phyloP scores from a whole-genome alignment of 2,329 filamentous ascomycete genomes.

The Xylaria sp. region DNA sequence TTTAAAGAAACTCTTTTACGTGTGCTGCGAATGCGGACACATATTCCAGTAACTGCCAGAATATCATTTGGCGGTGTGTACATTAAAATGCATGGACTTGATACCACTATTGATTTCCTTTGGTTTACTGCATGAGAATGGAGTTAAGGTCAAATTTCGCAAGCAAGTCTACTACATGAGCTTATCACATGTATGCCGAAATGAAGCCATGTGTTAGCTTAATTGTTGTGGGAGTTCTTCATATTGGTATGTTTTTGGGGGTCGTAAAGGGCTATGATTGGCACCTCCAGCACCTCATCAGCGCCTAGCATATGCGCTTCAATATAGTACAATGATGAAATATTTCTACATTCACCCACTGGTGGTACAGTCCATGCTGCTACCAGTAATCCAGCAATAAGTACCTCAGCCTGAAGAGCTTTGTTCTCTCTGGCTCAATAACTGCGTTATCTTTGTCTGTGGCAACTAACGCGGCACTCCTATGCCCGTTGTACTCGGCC shows the following conservation, averaged over 20 bases:
- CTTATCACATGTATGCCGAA: slow-evolving; percentile 25
- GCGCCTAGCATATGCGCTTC: slow-evolving; percentile 39
- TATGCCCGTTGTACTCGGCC: not conserved
- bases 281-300: slow-evolving; percentile 23
- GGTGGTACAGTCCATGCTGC: slow-evolving; percentile 13
- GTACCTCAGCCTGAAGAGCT: not conserved
- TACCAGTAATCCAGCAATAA: not conserved
- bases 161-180: slow-evolving; percentile 14
- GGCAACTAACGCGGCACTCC: not conserved
- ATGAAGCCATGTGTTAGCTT: slow-evolving; percentile 13
- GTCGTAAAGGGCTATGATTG: slow-evolving; percentile 12
- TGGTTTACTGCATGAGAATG: slow-evolving; percentile 40
- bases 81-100: slow-evolving; percentile 27
- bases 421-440: not conserved
- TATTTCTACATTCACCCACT: not conserved
- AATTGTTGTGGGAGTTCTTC: slow-evolving; percentile 26
- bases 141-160: slow-evolving; percentile 41
- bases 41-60: slow-evolving; percentile 70
- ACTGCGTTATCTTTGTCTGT: not conserved
- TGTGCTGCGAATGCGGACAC: slow-evolving; percentile 92
- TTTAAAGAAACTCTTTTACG: slow-evolving; percentile 85
- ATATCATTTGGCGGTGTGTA: not conserved
- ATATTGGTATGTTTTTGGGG: slow-evolving; percentile 29
- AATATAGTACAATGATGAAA: slow-evolving; percentile 32
- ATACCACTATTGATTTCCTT: slow-evolving; percentile 32